Percentiles rank a stretch among this genome's conserved stretches.
phyloP scores from a whole-genome alignment of 2,329 filamentous ascomycete genomes.

The Chalaropsis ovoidea region DNA sequence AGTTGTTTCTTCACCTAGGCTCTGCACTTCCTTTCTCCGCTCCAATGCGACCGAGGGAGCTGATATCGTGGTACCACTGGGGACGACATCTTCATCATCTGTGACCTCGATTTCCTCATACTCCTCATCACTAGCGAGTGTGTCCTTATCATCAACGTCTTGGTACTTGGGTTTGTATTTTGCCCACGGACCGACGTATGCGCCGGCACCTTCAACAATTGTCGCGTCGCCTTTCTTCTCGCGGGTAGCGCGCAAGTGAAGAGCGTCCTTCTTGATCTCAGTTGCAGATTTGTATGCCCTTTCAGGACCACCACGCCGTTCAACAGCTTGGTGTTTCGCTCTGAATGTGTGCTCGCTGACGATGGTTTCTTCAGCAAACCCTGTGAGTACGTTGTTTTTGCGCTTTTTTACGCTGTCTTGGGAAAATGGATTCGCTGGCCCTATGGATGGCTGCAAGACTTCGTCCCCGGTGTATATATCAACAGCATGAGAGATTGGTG shows the following conservation, averaged over 20 bases:
- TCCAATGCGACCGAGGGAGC: conserved; percentile 47
- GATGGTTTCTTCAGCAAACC: conserved; percentile 75
- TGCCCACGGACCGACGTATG: conserved; percentile 94
- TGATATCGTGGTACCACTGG: conserved; percentile 51
- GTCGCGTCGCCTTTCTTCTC: conserved; percentile 77
- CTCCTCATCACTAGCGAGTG: conserved; percentile 68
- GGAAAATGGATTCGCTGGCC: conserved; percentile 67
- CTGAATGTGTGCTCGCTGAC: conserved; percentile 88
- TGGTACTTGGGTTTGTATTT: conserved; percentile 64
- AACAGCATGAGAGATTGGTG: conserved; percentile 49
- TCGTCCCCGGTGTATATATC: conserved; percentile 62
- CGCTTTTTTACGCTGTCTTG: conserved; percentile 53
- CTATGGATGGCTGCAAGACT: conserved; percentile 53
- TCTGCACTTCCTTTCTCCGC: conserved; percentile 49
- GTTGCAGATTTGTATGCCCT: conserved; percentile 45
- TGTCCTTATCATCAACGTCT: conserved; percentile 62
- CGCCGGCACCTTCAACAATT: conserved; percentile 73
- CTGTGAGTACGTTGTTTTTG: conserved; percentile 67
- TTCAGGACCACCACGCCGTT: conserved; percentile 52
- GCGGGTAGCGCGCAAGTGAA: conserved; percentile 58
- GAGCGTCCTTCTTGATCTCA: conserved; percentile 60
- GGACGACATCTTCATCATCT: conserved; percentile 58
- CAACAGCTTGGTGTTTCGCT: conserved; percentile 73
- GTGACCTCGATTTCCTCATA: conserved; percentile 68
- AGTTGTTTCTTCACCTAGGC: conserved; percentile 63